phyloP scores from a whole-genome alignment of 768 basidiomycete species.

The Antrodiella citrinella region DNA sequence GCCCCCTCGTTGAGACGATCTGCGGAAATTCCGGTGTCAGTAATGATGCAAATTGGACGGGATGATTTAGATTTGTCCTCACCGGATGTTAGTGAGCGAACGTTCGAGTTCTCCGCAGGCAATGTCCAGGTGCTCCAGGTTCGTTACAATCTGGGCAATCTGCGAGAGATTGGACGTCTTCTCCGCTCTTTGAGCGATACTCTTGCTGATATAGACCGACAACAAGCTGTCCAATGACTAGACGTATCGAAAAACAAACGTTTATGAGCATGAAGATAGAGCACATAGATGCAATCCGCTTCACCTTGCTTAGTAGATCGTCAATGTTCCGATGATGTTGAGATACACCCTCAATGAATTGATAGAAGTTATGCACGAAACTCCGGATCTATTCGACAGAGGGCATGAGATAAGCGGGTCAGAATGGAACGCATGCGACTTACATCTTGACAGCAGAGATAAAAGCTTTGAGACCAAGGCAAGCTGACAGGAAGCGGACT shows the following conservation, averaged over 20 bases:
- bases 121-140: conserved; percentile 85
- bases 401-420: neutral
- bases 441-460: conserved; percentile 88
- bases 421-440: conserved; percentile 12
- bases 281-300: too few relatives aligned
- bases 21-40: conserved; percentile 22
- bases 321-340: conserved; percentile 90
- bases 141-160: conserved; percentile 87
- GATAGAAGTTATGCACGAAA: conserved; percentile 93
- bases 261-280: neutral
- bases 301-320: conserved; percentile 81
- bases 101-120: conserved; percentile 81
- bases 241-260: neutral
- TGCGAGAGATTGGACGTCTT: conserved; percentile 78
- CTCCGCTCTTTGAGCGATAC: conserved; percentile 66
- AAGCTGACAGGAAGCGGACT: conserved; percentile 58
- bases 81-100: conserved; percentile 79
- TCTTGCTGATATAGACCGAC: conserved; percentile 64
- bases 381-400: conserved; percentile 53
- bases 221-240: conserved; percentile 86
- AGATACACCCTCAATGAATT: conserved; percentile 91
- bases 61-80: conserved; percentile 10
- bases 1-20: conserved; percentile 79
- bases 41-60: neutral
- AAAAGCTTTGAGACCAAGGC: conserved; percentile 95